phyloP scores from a whole-genome alignment of 208 protist species.

The Spongospora subterranea region DNA sequence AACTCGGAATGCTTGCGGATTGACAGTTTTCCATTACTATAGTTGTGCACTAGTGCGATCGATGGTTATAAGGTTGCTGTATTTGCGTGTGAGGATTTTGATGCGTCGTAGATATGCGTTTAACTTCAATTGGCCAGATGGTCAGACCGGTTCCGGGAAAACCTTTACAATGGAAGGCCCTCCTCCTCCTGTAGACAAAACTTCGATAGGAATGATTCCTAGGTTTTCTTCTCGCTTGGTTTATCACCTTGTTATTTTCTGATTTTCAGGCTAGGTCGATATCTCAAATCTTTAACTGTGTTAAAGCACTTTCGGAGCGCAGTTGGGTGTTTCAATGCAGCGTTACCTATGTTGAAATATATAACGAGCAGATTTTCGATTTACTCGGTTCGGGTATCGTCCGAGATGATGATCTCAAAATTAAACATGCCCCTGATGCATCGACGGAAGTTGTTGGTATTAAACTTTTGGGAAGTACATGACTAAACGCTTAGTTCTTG shows the following conservation, averaged over 20 bases:
- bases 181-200: background rate
- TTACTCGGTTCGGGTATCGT: background rate
- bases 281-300: conserved; percentile 67
- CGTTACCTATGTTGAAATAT: conserved; percentile 67
- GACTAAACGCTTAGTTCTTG: background rate
- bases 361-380: conserved; percentile 66
- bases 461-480: background rate
- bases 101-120: background rate
- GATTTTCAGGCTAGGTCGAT: background rate
- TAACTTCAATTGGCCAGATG: background rate
- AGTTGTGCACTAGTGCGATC: conserved; percentile 54
- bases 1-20: no score
- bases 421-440: conserved; percentile 33
- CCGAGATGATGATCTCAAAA: conserved; percentile 59
- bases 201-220: conserved; percentile 72
- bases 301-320: background rate
- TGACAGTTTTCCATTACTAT: no score
- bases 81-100: conserved; percentile 54
- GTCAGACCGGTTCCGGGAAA: conserved; percentile 61
- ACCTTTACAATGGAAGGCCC: conserved; percentile 68
- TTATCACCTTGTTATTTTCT: background rate
- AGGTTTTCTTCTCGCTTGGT: conserved; percentile 65
- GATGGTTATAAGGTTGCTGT: conserved; percentile 63
- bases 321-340: conserved; percentile 59
- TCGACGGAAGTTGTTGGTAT: conserved; percentile 7